Evolutionary conservation across 352 stramenopile genomes (phyloP), one percentile per base, ranked within the genome.

Genomic region (Pythium apleroticum): DNA sequence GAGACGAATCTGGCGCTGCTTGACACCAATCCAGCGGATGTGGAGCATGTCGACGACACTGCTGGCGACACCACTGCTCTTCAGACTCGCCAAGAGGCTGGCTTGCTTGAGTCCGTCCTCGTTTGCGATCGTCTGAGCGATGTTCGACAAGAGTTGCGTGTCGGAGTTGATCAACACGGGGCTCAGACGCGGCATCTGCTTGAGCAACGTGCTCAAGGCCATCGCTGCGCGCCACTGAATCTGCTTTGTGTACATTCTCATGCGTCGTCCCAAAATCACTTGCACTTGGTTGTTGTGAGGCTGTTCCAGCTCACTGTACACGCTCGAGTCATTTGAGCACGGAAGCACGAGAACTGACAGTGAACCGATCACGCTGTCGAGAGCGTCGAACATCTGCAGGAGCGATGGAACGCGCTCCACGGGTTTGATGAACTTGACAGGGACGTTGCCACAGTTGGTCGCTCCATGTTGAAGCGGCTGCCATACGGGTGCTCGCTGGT

Each of bases 241-340:
- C 54, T 96, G 84, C 49, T 89, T 84, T 17, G 88, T 91, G 72
- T 81, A 93, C 45, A 82, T 81, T 12, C 78, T 81, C n/a, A 95
- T 57, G 14, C 76, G 73, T 11, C 63, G 70, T 4, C 83, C 71
- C 3, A 95, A 60, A 27, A 93, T 77, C 20, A 77, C 63, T 35
- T 91, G 81, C 0, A 93, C 79, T 0, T 72, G 64, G 8, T 69
- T 86, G 56, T 93, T 91, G 39, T 93, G 79, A 12, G 84, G 82
- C 22, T 83, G 67, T 8, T 85, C 72, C 0, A 91, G 62, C 20
- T 93, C 79, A 4, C 30, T 72, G 31, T 87, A 74, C 1, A 64
- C 58, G 4, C 61, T 37, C 12, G 75, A 68, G 14, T 87, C 77
- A 30, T 76, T 52, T 14, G 54, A 67, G 25, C 54, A 63, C 0